Percentiles rank a stretch among this genome's conserved stretches.
Conservation (phyloP, 2,329 filamentous ascomycete genomes). For the Fusarium floridanum region DNA sequence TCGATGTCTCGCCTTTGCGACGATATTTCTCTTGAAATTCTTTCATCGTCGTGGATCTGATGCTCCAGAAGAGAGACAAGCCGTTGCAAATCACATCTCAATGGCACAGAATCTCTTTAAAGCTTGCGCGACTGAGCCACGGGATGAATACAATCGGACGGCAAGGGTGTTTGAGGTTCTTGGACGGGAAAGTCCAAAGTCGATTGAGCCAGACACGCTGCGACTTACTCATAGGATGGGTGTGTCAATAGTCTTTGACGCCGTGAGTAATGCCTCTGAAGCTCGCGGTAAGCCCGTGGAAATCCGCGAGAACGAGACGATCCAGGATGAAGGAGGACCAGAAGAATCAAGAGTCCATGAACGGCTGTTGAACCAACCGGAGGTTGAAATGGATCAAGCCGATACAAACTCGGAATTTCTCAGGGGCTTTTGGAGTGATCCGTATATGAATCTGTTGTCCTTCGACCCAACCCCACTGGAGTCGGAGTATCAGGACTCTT, state of each 20-base stretch:
- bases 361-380: background rate
- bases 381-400: background rate
- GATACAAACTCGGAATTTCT: slow-evolving; percentile 13
- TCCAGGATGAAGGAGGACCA: background rate
- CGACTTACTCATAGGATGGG: slow-evolving; percentile 36
- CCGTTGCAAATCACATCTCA: slow-evolving; percentile 29
- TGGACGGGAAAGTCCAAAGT: background rate
- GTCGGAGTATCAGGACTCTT: background rate
- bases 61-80: slow-evolving; percentile 16
- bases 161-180: slow-evolving; percentile 30
- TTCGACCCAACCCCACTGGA: slow-evolving; percentile 12
- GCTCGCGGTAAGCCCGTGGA: slow-evolving; percentile 26
- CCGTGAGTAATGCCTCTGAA: slow-evolving; percentile 19
- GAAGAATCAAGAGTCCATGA: background rate
- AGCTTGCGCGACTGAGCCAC: slow-evolving; percentile 9
- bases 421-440: slow-evolving; percentile 31
- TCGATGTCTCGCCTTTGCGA: slow-evolving; percentile 27
- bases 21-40: slow-evolving; percentile 37
- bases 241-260: slow-evolving; percentile 26
- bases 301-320: background rate
- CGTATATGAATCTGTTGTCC: slow-evolving; percentile 26
- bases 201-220: background rate
- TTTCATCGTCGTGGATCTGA: slow-evolving; percentile 17
- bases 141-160: slow-evolving; percentile 28
- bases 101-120: slow-evolving; percentile 23